Base-by-base conservation (phyloP, 257 asterid genomes). In the Dorcoceras hygrometricum region DNA sequence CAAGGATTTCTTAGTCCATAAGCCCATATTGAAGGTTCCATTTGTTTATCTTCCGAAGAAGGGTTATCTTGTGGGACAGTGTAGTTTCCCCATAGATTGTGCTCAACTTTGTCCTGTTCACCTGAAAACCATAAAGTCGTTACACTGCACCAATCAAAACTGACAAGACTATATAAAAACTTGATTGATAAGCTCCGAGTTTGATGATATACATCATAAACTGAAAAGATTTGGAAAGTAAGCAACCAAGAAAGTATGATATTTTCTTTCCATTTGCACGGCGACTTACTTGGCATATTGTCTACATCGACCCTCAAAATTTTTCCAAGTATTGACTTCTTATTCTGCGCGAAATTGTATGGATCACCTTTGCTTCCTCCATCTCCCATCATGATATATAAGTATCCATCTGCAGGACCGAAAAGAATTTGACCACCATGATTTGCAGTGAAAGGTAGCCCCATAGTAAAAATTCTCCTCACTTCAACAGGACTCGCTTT, bases 391-490 rank as follows among this genome's bases (percentile, higher is more conserved):
- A 92, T 92, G 51, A 83, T 58, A 68, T 92, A 92, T 39, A 92
- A 51, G 80, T 87, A 80, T 5, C 98, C 97, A 66, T 91, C 96
- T 34, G 76, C 87, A 1, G 96, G 96, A 5, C 96, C 90, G 32
- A 92, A 86, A 22, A 89, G 96, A 71, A 92, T 90, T 27, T 93
- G 99, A 54, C 99, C 99, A 11, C 97, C 97, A 20, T 89, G 95
- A 68, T 79, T 50, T 27, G 78, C 39, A 67, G 82, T 70, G 69
- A 79, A 86, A 20, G 97, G 99, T 24, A 93, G 83, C 43, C 96
- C 99, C 87, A 93, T 60, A 18, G 96, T 81, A 69, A 93, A 86
- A 50, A 84, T 90, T 72, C 97, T 85, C 60, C 94, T 79, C 29
- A 88, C 86, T 79, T 90, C 96, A 2, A 53, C 25, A 1, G 97